Conservation (phyloP, 2,329 filamentous ascomycete species). For the Botrytis tulipae region DNA sequence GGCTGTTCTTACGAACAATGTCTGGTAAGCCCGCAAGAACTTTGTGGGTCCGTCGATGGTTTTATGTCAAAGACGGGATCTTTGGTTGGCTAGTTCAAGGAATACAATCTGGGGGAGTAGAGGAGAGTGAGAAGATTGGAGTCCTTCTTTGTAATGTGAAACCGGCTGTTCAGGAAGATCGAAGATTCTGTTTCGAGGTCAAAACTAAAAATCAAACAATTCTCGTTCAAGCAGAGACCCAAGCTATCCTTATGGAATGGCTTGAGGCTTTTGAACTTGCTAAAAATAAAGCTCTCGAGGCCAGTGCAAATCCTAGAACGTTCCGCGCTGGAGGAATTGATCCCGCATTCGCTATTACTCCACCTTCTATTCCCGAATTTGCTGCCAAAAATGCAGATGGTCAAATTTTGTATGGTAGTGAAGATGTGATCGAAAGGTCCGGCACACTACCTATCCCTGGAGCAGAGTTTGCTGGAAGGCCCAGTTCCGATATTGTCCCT, state of each 20-base stretch:
- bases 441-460: constrained; percentile 65
- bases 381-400: constrained; percentile 75
- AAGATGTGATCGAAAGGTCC: constrained; percentile 61
- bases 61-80: constrained; percentile 91
- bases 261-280: constrained; percentile 89
- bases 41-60: constrained; percentile 91
- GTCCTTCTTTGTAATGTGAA: constrained; percentile 91
- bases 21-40: constrained; percentile 87
- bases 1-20: constrained; percentile 80
- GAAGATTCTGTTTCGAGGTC: constrained; percentile 95
- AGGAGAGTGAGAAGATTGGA: constrained; percentile 94
- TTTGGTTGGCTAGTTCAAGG: constrained; percentile 93
- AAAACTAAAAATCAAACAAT: constrained; percentile 95
- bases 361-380: constrained; percentile 85
- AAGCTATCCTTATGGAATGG: constrained; percentile 91
- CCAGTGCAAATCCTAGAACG: constrained; percentile 49
- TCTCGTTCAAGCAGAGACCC: constrained; percentile 88
- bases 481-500: constrained; percentile 71
- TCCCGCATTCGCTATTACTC: constrained; percentile 88
- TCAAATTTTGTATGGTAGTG: constrained; percentile 44
- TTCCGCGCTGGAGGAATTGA: constrained; percentile 52
- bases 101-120: constrained; percentile 74
- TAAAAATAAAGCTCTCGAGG: constrained; percentile 88
- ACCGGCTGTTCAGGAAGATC: constrained; percentile 86
- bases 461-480: constrained; percentile 56